A percentile compares a stretch with the other conserved stretches of the same genome.
Conservation (phyloP, 2,329 filamentous ascomycete species). For the Cercospora sp. region DNA sequence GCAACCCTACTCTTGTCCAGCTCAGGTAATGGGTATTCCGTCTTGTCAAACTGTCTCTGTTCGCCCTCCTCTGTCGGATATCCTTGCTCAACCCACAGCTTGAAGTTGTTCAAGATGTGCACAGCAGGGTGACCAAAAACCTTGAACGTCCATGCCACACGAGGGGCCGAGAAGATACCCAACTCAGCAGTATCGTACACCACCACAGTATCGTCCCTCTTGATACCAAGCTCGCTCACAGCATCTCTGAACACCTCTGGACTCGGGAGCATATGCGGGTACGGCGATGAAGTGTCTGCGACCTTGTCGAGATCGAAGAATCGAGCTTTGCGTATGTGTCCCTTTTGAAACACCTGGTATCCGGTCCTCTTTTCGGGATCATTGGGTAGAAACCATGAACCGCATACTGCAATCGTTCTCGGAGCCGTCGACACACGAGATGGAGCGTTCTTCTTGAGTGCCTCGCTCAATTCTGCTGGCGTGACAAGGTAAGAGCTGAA, state of each 20-base stretch:
- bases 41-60: conserved; percentile 50
- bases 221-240: conserved; percentile 86
- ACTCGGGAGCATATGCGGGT: conserved; percentile 93
- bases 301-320: conserved; percentile 97
- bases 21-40: conserved; percentile 47
- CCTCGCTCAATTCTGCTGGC: conserved; percentile 76
- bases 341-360: conserved; percentile 74
- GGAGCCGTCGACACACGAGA: conserved; percentile 78
- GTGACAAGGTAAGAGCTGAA: conserved; percentile 85
- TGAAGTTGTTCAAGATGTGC: conserved; percentile 93
- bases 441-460: conserved; percentile 77
- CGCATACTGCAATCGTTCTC: conserved; percentile 84
- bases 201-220: conserved; percentile 82
- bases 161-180: conserved; percentile 90
- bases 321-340: conserved; percentile 82
- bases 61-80: conserved; percentile 78
- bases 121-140: conserved; percentile 88
- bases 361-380: conserved; percentile 73
- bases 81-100: conserved; percentile 83
- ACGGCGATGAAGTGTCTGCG: conserved; percentile 82
- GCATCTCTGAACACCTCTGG: conserved; percentile 78
- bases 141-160: conserved; percentile 88
- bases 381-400: conserved; percentile 95
- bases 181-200: conserved; percentile 91
- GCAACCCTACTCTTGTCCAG: conserved; percentile 65